phyloP scores from a whole-genome alignment of 805 yeast species.

The Candida saitoana region DNA sequence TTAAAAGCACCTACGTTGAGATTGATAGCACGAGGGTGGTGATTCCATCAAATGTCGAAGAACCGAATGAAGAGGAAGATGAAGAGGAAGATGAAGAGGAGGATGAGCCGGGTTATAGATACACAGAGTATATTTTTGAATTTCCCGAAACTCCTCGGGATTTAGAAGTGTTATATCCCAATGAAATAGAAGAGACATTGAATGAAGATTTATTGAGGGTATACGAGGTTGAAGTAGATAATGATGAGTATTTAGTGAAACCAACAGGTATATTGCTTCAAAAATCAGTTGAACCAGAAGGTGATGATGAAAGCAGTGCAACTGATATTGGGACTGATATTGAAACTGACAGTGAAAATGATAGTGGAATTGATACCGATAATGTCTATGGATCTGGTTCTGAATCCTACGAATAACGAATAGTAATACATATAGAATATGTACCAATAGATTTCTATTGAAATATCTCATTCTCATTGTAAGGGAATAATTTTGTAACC shows the following conservation, averaged over 20 bases:
- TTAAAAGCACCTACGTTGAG: slow-evolving; percentile 1
- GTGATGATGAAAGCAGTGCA: too few species aligned
- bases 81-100: not conserved
- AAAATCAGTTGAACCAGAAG: not conserved
- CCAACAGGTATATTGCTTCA: not conserved
- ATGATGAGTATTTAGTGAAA: not conserved
- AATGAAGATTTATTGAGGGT: not conserved
- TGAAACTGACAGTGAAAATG: not conserved
- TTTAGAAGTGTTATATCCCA: not conserved
- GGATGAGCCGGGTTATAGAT: not conserved
- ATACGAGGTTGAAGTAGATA: not conserved
- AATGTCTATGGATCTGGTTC: not conserved
- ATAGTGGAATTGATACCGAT: not conserved
- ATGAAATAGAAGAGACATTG: not conserved
- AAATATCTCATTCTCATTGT: too few species aligned
- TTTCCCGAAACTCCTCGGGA: not conserved
- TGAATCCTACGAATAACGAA: not conserved
- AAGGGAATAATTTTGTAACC: too few species aligned
- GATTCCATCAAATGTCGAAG: not conserved
- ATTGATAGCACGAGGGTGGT: not conserved
- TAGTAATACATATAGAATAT: not conserved
- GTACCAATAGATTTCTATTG: not conserved
- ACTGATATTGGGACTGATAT: not conserved
- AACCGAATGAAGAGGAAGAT: not conserved
- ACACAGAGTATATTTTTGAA: not conserved